Percentiles rank a stretch among this genome's conserved stretches.
Conservation (phyloP, 1,139 yeast species). For the Kodamaea sp. region DNA sequence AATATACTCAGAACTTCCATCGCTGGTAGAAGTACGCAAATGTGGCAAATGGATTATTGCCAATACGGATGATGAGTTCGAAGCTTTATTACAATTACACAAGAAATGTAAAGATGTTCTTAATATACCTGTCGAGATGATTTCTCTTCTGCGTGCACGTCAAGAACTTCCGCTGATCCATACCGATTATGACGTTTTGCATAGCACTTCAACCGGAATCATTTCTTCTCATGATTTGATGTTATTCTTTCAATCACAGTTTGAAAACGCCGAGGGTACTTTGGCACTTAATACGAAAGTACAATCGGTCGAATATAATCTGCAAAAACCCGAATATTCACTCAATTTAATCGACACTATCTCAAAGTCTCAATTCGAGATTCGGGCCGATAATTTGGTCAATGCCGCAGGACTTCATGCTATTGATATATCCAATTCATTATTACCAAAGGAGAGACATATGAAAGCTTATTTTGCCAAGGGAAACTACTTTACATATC, state of each 20-base stretch:
- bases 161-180: constrained; percentile 59
- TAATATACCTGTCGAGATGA: constrained; percentile 58
- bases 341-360: constrained; percentile 30
- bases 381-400: constrained; percentile 57
- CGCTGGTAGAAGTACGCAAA: constrained; percentile 15
- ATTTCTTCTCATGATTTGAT: constrained; percentile 75
- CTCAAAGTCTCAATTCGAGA: constrained; percentile 35
- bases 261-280: constrained; percentile 59
- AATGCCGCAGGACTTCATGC: constrained; percentile 83
- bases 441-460: constrained; percentile 63
- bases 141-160: constrained; percentile 43
- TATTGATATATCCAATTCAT: constrained; percentile 59
- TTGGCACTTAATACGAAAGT: constrained; percentile 62
- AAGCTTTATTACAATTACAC: constrained; percentile 52
- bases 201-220: constrained; percentile 85
- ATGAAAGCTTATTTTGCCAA: constrained; percentile 66
- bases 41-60: constrained; percentile 94
- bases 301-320: constrained; percentile 32
- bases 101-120: constrained; percentile 46
- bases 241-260: constrained; percentile 51
- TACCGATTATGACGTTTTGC: constrained; percentile 59
- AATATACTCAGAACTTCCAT: constrained; percentile 51
- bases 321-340: constrained; percentile 21
- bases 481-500: constrained; percentile 72
- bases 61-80: constrained; percentile 61